Evolutionary conservation across 2,329 filamentous ascomycete species (phyloP), one percentile per base, ranked within the genome.

Genomic region (Neocatenulostroma microsporum): DNA sequence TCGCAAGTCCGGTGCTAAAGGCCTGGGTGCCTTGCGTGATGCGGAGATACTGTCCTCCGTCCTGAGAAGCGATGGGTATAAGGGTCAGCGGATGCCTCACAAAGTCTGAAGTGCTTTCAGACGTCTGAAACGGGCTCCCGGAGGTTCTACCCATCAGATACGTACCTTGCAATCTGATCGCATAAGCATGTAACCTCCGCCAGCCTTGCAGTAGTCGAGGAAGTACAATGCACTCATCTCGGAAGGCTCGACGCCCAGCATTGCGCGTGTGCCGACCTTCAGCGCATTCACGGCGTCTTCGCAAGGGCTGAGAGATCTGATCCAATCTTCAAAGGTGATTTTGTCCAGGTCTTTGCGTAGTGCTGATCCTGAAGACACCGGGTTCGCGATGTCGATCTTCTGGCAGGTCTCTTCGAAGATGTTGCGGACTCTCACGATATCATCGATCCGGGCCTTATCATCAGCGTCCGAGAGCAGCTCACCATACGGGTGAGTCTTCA

Each of bases 211-310:
- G 55, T 78, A 76, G 47, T 73, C 62, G 15, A 78, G 58, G 46
- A 78, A 74, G 48, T 59, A 76, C 2, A 72, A 50, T 0, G 73
- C 72, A 5, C 64, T 69, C 4, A 74, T 48, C 10, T 76, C 70
- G 1, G 37, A 40, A 0, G 72, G 63, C 21, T 74, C 68, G 1
- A 65, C 53, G 2, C 73, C 73, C 2, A 74, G 54, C 64, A 72
- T 69, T 1, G 65, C 71, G 0, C 67, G 59, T 0, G 65, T 66
- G 61, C 70, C 73, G 3, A 73, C 47, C 3, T 48, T 61, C 1
- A 62, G 62, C 1, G 59, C 64, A 1, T 56, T 54, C 0, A 67
- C 26, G 1, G 62, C 60, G 12, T 48, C 47, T 18, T 55, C 39
- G 17, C 46, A 41, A 17, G 46, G 42, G 11, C 56, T 55, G 7